These are phyloP conservation scores for Trichoderma sp. DNA, from an alignment of 2,329 filamentous ascomycete genomes.

Conservation along the genomic window DNA sequence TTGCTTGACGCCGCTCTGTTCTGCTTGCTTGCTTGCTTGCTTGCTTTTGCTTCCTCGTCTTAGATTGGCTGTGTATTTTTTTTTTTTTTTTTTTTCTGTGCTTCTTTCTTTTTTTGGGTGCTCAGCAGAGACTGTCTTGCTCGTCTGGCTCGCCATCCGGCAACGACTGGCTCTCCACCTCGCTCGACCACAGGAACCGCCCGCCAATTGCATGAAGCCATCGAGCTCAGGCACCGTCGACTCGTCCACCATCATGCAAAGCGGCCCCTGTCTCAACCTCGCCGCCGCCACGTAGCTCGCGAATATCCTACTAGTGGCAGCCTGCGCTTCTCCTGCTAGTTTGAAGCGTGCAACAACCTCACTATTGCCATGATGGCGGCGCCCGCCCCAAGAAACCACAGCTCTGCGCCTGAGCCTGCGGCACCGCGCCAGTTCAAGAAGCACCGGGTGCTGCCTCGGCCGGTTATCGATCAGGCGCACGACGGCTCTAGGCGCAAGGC, in stretches of 20 bases:
- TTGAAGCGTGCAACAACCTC: conserved; percentile 30
- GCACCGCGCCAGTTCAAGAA: conserved; percentile 46
- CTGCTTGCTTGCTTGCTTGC: neutral
- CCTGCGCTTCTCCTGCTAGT: conserved; percentile 6
- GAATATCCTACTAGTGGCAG: conserved; percentile 12
- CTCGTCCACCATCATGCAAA: conserved; percentile 31
- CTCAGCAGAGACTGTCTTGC: conserved; percentile 1
- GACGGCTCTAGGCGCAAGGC: conserved; percentile 33
- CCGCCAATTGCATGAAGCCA: conserved; percentile 28
- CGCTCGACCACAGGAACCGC: neutral
- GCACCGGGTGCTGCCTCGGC: conserved; percentile 48
- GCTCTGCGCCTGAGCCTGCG: conserved; percentile 1
- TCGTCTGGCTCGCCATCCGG: conserved; percentile 5
- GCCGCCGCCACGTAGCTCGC: conserved; percentile 26
- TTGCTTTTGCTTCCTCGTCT: conserved; percentile 10
- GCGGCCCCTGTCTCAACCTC: conserved; percentile 28
- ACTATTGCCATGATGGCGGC: conserved; percentile 25
- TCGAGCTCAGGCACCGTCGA: conserved; percentile 19
- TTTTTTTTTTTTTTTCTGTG: neutral
- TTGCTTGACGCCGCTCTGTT: neutral
- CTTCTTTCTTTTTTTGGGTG: neutral
- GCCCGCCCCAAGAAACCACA: conserved; percentile 1
- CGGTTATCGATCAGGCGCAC: conserved; percentile 33
- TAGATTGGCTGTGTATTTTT: conserved; percentile 30
- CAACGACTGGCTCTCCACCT: conserved; percentile 3